phyloP scores from a whole-genome alignment of 768 basidiomycete genomes.

The Podaxis pistillaris region DNA sequence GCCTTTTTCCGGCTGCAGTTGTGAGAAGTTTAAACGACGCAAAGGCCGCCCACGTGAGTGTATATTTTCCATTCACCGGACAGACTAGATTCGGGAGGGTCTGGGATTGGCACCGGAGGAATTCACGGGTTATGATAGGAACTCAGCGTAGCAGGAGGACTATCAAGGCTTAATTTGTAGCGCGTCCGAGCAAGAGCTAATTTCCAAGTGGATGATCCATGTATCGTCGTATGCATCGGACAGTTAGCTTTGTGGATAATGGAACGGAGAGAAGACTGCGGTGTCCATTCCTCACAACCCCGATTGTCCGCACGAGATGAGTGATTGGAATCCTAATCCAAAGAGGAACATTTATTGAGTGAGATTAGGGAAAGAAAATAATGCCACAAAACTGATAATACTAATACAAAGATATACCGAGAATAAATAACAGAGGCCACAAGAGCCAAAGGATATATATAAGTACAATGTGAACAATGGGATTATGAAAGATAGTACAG shows the following conservation, averaged over 20 bases:
- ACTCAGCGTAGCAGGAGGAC: background rate
- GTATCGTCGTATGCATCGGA: background rate
- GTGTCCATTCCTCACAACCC: background rate
- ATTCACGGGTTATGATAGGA: background rate
- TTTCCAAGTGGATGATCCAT: background rate
- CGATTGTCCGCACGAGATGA: background rate
- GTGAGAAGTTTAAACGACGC: background rate
- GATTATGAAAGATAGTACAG: slow-evolving; percentile 4
- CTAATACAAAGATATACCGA: slow-evolving; percentile 1
- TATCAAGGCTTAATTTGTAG: background rate
- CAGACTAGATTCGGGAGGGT: slow-evolving; percentile 3
- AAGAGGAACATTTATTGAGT: background rate
- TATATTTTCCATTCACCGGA: background rate
- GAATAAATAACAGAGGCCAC: slow-evolving; percentile 1
- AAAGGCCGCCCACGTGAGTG: background rate
- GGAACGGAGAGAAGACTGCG: background rate
- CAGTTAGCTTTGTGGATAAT: background rate
- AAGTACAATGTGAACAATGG: slow-evolving; percentile 6
- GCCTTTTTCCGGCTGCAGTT: background rate
- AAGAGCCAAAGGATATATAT: background rate
- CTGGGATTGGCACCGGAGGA: background rate
- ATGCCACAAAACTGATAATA: slow-evolving; percentile 5
- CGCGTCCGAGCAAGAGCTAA: background rate
- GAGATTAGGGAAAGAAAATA: background rate
- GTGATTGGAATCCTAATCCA: slow-evolving; percentile 4